Base-by-base conservation (phyloP, 768 basidiomycete genomes). In the Hygrocybe coccinea region DNA sequence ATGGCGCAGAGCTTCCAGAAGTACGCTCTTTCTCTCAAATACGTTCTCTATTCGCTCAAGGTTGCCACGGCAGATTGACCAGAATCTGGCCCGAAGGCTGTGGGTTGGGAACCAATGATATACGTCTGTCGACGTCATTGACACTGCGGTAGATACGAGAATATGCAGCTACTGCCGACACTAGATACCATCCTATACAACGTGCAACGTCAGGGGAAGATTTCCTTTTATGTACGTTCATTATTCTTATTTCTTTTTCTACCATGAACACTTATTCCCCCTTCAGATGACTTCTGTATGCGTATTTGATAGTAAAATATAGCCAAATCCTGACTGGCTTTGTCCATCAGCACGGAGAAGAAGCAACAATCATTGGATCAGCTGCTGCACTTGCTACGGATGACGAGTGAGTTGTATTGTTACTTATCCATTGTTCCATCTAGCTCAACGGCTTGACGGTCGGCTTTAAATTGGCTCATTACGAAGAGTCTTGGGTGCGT, bases 131-230 rank as follows among this genome's bases (percentile, higher is more conserved):
- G 22, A 19, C 19, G 17, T n/a, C 33, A 49, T 29, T 17, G 19
- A 46, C 38, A 5, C 35, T 45, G 24, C 35, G 52, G 12, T 48
- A 85, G 85, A 58, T 94, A 90, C 63, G 84, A 87, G 68, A 74
- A 85, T 55, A 92, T 91, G 87, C 80, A 81, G 54, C 76, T 90
- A 29, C 72, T 91, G 53, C 94, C 94, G 0, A 83, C 85, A 38
- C 73, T 95, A 67, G 94, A 97, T 72, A 93, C 85, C 60, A 76
- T 95, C 35, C 77, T 97, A 14, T 90, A 93, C 71, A 94, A 94
- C 62, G 84, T 94, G 8, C 94, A 97, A 66, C 82, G 94, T 7
- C 94, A 97, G 69, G 94, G 94, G 24, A 91, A 91, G 70, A 91
- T 91, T 61, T 89, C 88, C 4, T 93, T 92, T 69, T 93, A 91